Evolutionary conservation across 1,139 yeast species (phyloP).

Genomic region (Saccharomyces hybrid): DNA sequence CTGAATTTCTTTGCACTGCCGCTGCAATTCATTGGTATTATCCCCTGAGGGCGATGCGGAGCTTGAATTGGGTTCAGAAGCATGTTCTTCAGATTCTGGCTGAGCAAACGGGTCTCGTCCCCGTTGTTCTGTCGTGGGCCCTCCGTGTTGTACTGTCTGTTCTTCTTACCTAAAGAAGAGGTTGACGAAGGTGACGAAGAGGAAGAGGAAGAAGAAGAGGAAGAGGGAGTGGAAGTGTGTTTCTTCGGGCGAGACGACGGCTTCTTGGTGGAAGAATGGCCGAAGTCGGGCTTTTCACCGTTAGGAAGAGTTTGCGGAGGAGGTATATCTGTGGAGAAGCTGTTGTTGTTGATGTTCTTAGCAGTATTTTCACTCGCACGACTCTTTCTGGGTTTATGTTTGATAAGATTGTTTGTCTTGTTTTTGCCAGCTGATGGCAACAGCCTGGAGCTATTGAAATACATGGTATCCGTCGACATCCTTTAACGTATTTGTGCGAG

Average conservation of each 20-base stretch:
- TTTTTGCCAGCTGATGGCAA: slow-evolving; percentile 25
- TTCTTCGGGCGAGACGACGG: not conserved
- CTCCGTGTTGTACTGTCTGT: slow-evolving; percentile 2
- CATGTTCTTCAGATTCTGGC: slow-evolving; percentile 19
- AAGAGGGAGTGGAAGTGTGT: not conserved
- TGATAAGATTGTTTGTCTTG: slow-evolving; percentile 8
- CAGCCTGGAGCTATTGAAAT: slow-evolving; percentile 29
- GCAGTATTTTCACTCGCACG: slow-evolving; percentile 6
- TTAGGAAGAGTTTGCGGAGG: slow-evolving; percentile 25
- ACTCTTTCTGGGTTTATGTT: slow-evolving; percentile 13
- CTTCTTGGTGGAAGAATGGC: slow-evolving; percentile 10
- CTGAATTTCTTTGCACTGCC: slow-evolving; percentile 6
- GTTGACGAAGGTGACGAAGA: no score
- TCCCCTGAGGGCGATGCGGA: not conserved
- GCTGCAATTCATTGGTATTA: slow-evolving; percentile 4
- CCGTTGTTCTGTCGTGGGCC: slow-evolving; percentile 2
- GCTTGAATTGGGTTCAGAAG: slow-evolving; percentile 8
- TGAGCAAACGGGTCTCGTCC: not conserved
- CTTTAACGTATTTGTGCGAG: not conserved
- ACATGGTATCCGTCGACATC: slow-evolving; percentile 32
- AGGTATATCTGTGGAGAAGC: slow-evolving; percentile 10
- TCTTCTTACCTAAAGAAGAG: slow-evolving; percentile 4
- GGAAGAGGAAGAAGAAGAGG: not conserved
- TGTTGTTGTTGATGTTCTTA: slow-evolving; percentile 9
- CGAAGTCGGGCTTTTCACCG: slow-evolving; percentile 29